phyloP scores from a whole-genome alignment of 306 rosid species.

The Prunus davidiana region DNA sequence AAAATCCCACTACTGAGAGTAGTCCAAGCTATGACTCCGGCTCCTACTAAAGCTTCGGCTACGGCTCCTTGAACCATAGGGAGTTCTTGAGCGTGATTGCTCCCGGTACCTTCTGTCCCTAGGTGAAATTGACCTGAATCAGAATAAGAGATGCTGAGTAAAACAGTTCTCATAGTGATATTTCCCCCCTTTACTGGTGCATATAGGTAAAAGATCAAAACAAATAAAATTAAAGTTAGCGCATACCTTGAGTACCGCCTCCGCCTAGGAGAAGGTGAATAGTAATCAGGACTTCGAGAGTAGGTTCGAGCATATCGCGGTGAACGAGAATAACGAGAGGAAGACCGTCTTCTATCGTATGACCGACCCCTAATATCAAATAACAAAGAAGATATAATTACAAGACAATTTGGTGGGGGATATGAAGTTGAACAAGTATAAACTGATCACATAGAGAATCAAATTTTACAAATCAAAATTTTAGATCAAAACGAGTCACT shows the following conservation, averaged over 20 bases:
- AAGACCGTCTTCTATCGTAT: conserved; percentile 43
- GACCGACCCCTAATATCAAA: conserved; percentile 31
- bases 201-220: neutral
- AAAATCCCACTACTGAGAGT: conserved; percentile 36
- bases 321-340: conserved; percentile 36
- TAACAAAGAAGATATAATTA: neutral
- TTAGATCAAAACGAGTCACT: neutral
- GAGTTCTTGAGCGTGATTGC: conserved; percentile 56
- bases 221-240: neutral
- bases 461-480: neutral
- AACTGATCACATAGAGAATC: neutral
- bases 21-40: conserved; percentile 45
- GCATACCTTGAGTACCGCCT: conserved; percentile 51
- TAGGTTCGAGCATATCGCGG: conserved; percentile 40
- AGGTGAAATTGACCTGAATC: conserved; percentile 67
- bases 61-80: conserved; percentile 49
- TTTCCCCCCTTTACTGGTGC: neutral
- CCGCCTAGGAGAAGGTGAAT: conserved; percentile 46
- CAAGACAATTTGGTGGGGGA: neutral
- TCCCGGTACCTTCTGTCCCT: conserved; percentile 40
- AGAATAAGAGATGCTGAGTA: neutral
- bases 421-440: neutral
- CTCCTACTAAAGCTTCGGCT: conserved; percentile 43
- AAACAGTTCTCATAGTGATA: neutral
- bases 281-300: conserved; percentile 46